These are phyloP conservation scores for Gloeopeniophorella convolvens DNA, from an alignment of 768 basidiomycete species.

Conservation along the genomic window DNA sequence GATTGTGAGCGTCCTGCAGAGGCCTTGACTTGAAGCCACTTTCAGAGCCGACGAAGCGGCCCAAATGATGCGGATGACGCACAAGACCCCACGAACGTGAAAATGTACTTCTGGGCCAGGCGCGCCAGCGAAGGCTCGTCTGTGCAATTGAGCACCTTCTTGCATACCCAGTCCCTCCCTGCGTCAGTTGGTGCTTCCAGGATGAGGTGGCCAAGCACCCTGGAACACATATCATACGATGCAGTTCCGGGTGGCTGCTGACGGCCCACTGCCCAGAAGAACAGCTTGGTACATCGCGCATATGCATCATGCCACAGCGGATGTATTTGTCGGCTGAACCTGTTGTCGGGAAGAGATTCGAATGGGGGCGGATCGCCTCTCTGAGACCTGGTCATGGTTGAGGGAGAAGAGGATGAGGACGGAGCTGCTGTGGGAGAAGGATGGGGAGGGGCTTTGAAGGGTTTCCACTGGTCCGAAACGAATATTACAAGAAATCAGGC, in stretches of 20 bases:
- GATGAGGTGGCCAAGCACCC: slow-evolving; percentile 14
- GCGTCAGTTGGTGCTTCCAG: slow-evolving; percentile 13
- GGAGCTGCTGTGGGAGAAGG: background rate
- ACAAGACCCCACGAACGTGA: slow-evolving; percentile 15
- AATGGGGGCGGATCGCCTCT: slow-evolving; percentile 1
- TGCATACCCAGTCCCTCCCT: slow-evolving; percentile 16
- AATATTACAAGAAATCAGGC: background rate
- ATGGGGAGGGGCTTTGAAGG: background rate
- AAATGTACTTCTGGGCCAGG: slow-evolving; percentile 17
- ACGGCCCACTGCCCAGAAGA: slow-evolving; percentile 18
- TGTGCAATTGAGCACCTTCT: slow-evolving; percentile 12
- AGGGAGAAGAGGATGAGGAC: background rate
- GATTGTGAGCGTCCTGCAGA: slow-evolving; percentile 8
- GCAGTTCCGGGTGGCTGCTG: slow-evolving; percentile 7
- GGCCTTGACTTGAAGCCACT: slow-evolving; percentile 12
- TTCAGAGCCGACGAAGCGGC: background rate
- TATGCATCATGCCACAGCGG: slow-evolving; percentile 15
- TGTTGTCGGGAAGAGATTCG: slow-evolving; percentile 14
- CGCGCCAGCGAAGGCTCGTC: slow-evolving; percentile 16
- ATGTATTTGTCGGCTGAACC: slow-evolving; percentile 4
- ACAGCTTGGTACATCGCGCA: slow-evolving; percentile 8
- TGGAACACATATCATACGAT: slow-evolving; percentile 17
- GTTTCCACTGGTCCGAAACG: background rate
- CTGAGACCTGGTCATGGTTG: background rate
- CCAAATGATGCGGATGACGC: slow-evolving; percentile 4